These are phyloP conservation scores for Sarocladium oryzae DNA, from an alignment of 2,329 filamentous ascomycete species.

Conservation along the genomic window DNA sequence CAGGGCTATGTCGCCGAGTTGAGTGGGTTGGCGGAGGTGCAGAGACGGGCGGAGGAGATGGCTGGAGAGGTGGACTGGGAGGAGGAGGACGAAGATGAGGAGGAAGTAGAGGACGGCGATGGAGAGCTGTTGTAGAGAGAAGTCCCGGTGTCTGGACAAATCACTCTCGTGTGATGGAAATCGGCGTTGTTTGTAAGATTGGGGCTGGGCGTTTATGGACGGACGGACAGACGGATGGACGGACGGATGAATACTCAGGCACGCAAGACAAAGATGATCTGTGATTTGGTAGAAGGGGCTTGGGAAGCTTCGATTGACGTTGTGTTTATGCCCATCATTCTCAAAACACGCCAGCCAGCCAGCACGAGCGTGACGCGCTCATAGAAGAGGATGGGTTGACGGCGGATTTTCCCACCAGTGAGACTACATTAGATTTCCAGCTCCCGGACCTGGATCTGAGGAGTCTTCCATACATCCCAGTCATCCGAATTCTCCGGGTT, in stretches of 20 bases:
- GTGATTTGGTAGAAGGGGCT: no score
- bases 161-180: not conserved
- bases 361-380: no score
- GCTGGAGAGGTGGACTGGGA: conserved; percentile 54
- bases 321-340: no score
- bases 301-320: no score
- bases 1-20: conserved; percentile 74
- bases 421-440: not conserved
- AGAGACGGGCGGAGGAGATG: conserved; percentile 48
- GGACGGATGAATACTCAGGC: no score
- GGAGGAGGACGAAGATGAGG: conserved; percentile 51
- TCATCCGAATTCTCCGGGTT: conserved; percentile 10
- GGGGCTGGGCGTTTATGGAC: no score
- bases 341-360: no score
- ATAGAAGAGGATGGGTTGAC: no score
- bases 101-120: conserved; percentile 37
- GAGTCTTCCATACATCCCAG: conserved; percentile 15
- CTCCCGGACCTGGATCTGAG: conserved; percentile 12
- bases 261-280: no score
- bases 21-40: conserved; percentile 67
- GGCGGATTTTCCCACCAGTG: no score
- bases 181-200: no score
- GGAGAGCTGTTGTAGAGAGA: conserved; percentile 41
- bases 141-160: not conserved
- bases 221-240: no score